Percentiles rank a stretch among this genome's conserved stretches.
These are phyloP conservation scores for Setomelanomma holmii DNA, from an alignment of 2,329 filamentous ascomycete species.

Conservation along the genomic window DNA sequence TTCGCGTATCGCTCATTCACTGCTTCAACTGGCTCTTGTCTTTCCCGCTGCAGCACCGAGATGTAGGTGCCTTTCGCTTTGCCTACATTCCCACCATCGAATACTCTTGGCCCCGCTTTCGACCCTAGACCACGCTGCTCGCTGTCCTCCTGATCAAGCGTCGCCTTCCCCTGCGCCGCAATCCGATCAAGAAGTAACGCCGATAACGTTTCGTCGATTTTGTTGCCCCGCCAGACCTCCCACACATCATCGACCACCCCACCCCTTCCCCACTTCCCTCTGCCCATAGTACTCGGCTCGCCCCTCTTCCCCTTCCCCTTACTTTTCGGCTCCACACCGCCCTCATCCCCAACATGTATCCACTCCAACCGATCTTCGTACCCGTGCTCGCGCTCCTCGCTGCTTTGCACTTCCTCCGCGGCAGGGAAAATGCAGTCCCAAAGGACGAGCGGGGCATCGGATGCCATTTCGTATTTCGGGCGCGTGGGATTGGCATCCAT, in stretches of 20 bases:
- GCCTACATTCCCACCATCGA: constrained; percentile 64
- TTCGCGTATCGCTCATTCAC: constrained; percentile 67
- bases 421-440: constrained; percentile 93
- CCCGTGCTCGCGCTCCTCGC: constrained; percentile 48
- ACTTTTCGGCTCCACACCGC: constrained; percentile 55
- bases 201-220: constrained; percentile 89
- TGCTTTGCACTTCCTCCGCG: constrained; percentile 47
- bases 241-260: constrained; percentile 67
- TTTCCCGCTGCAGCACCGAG: constrained; percentile 62
- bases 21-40: constrained; percentile 65
- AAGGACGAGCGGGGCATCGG: constrained; percentile 86
- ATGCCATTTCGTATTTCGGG: constrained; percentile 89
- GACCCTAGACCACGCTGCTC: constrained; percentile 24
- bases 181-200: constrained; percentile 73
- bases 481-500: constrained; percentile 72
- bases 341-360: constrained; percentile 77
- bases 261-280: constrained; percentile 45
- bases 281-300: constrained; percentile 20
- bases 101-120: constrained; percentile 59
- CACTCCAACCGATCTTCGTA: constrained; percentile 72
- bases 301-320: constrained; percentile 20
- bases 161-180: constrained; percentile 49
- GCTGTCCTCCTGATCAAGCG: constrained; percentile 24
- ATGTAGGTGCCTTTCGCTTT: constrained; percentile 65
- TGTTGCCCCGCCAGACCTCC: constrained; percentile 80